Evolutionary conservation across 1,284 basidiomycete genomes (phyloP), one percentile per base, ranked within the genome.

Genomic region (Apiotrichum porosum): DNA sequence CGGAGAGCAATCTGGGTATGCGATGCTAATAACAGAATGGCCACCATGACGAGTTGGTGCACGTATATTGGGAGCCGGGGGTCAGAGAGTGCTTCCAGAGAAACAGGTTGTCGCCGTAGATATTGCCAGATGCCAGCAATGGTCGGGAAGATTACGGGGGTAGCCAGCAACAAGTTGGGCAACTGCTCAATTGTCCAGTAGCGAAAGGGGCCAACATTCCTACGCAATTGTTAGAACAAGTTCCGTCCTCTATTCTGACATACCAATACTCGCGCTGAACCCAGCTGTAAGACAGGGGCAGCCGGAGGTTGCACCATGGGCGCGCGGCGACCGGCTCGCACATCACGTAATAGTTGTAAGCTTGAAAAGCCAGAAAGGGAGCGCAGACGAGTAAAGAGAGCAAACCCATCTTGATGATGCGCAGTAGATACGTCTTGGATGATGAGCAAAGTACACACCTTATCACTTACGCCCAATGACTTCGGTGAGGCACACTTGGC

Each of bases 1-100:
- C 94, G 84, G 3, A 98, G 80, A 2, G 85, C 78, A 55, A 97
- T 97, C 67, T 98, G 94, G 1, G 86, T 86, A 63, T 98, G 90
- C 0, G 91, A 86, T 5, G 81, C 79, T 62, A 93, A 81, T 9
- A 93, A 75, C 18, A 97, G 76, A 17, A 86, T 74, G 23, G 77
- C 65, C 8, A 80, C 77, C 41, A 87, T 74, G 28, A 80, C 57
- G 15, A 83, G 64, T 18, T 85, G 81, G 58, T 91, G 82, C 14
- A 89, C 72, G 0, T 83, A 80, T 68, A 89, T 83, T 0, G 88
- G 86, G 0, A 15, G 6, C 19, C 5, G 78, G 57, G 18, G 73
- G 71, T 2, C 47, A 30, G 49, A 66, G 79, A 32, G 28, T 12
- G 15, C 23, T n/a, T 23, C 8, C 23, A 10, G 26, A 4, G 5